These are phyloP conservation scores for Aspergillus cristatus DNA, from an alignment of 495 filamentous ascomycete genomes.

Conservation along the genomic window DNA sequence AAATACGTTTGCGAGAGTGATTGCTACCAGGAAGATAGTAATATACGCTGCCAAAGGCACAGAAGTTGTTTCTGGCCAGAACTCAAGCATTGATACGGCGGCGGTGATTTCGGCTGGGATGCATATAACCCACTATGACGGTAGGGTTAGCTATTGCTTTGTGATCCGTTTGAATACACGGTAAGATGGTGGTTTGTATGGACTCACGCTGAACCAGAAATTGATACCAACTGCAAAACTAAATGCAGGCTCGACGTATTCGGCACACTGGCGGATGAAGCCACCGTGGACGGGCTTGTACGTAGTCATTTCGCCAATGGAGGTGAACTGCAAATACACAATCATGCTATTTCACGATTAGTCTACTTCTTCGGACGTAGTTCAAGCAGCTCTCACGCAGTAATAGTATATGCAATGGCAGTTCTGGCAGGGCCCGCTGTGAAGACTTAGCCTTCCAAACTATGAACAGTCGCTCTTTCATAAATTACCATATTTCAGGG, in stretches of 20 bases:
- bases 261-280: constrained; percentile 21
- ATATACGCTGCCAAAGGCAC: constrained; percentile 20
- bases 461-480: no score
- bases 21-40: constrained; percentile 16
- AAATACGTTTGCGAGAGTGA: constrained; percentile 14
- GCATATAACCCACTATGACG: constrained; percentile 20
- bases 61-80: constrained; percentile 17
- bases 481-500: constrained; percentile 17
- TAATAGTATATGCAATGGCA: constrained; percentile 19
- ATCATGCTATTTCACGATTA: constrained; percentile 9
- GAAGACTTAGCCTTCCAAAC: background rate
- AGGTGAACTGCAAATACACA: constrained; percentile 19
- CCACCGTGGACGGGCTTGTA: constrained; percentile 23
- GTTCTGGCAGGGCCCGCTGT: constrained; percentile 20
- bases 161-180: no score
- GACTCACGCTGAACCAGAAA: constrained; percentile 22
- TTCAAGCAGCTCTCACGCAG: constrained; percentile 11
- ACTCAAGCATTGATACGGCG: constrained; percentile 18
- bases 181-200: no score
- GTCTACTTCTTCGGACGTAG: background rate
- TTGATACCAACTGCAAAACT: constrained; percentile 24
- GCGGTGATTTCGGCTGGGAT: constrained; percentile 25
- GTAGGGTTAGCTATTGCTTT: background rate
- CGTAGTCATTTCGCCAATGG: constrained; percentile 23
- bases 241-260: constrained; percentile 21